Evolutionary conservation across 2,329 filamentous ascomycete genomes (phyloP), one percentile per base, ranked within the genome.

Genomic region (Fusarium sp.): DNA sequence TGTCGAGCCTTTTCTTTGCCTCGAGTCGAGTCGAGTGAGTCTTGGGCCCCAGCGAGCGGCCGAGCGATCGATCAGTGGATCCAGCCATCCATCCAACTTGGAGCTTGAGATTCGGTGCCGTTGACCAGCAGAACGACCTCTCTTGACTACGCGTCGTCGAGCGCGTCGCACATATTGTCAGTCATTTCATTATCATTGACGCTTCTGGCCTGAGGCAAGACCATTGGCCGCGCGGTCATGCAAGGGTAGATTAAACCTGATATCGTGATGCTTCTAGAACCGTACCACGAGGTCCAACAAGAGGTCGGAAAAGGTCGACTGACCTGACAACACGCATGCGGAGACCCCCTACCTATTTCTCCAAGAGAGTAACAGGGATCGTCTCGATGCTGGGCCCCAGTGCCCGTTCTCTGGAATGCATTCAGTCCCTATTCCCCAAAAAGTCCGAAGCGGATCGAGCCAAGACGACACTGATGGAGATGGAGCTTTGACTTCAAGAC

Each of bases 21-120:
- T 51, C 10, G 33, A 51, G 55, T 51, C 10, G 33, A 51, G 55
- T 30, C 9, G 28, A 30, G 26, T 8, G 26, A 28, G 28, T 30
- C 9, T 13, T 30, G 48, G 37, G 56, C 35, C 28, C 53, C 49
- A 60, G 50, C 39, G 59, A 37, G 64, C 63, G 54, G 52, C 65
- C 67, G 67, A 68, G 65, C 59, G 67, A 72, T 71, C 59, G 67
- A 72, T 71, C 68, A 64, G 66, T 68, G 64, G 68, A 68, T 22
- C 58, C 56, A 59, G 51, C 49, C 54, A 43, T 47, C 40, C 54
- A 61, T 40, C 47, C 53, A 48, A 41, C 37, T 52, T 33, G 26
- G 40, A 37, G 56, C 32, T 39, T 40, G 41, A 43, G 26, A 45
- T 37, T 52, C 32, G 30, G 53, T 61, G 57, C 68, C 53, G 62